phyloP scores from a whole-genome alignment of 306 rosid species.

The Echinosophora koreensis region DNA sequence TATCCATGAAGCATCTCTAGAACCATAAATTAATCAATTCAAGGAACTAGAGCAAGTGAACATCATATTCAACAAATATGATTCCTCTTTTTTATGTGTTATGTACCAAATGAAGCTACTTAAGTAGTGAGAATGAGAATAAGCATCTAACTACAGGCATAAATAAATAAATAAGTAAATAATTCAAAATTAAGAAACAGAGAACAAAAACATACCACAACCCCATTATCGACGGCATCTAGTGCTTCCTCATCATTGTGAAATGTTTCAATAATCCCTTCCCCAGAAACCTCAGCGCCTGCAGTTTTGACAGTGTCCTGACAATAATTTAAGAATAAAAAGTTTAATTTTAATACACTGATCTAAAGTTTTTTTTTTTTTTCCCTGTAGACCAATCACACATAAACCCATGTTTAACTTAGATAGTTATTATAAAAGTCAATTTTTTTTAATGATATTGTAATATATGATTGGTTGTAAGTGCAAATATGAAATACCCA shows the following conservation, averaged over 20 bases:
- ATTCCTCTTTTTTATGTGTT: not conserved
- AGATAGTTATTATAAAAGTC: no score
- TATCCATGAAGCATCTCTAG: slow-evolving; percentile 28
- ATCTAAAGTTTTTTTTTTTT: no score
- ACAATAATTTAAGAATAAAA: not conserved
- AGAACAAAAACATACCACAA: slow-evolving; percentile 60
- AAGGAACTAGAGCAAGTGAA: slow-evolving; percentile 18
- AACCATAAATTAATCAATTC: slow-evolving; percentile 16
- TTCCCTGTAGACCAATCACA: no score
- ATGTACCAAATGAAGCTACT: slow-evolving; percentile 20
- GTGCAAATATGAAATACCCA: no score
- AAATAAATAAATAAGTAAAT: not conserved
- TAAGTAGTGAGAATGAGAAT: not conserved
- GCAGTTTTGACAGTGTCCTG: slow-evolving; percentile 69
- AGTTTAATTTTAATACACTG: no score
- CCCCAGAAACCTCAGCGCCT: slow-evolving; percentile 73
- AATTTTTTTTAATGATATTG: no score
- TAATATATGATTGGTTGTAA: no score
- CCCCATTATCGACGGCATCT: slow-evolving; percentile 68
- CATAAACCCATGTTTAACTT: no score
- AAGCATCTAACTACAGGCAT: not conserved
- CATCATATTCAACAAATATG: not conserved
- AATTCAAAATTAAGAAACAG: not conserved
- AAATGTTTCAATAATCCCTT: slow-evolving; percentile 77
- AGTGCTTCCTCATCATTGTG: slow-evolving; percentile 80